Conservation (phyloP, 805 yeast genomes). For the Henningerozyma blattae region DNA sequence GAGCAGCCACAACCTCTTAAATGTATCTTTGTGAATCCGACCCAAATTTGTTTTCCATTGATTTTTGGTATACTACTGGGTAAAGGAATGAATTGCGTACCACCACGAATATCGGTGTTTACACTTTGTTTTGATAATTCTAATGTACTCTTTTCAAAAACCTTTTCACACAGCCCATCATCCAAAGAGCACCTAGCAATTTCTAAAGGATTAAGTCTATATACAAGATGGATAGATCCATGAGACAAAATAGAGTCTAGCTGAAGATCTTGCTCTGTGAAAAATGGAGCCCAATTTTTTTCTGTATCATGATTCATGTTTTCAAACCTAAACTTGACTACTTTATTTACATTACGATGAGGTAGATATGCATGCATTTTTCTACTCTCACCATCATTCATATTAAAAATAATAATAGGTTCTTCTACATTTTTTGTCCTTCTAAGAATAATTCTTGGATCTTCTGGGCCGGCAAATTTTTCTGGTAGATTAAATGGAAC, state of each 20-base stretch:
- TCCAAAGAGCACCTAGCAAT: slow-evolving; percentile 7
- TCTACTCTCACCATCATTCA: slow-evolving; percentile 4
- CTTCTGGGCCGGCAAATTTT: slow-evolving; percentile 9
- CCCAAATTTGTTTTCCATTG: slow-evolving; percentile 5
- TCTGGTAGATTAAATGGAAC: slow-evolving; percentile 5
- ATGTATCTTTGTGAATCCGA: slow-evolving; percentile 7
- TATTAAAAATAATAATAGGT: slow-evolving; percentile 6
- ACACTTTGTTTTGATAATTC: slow-evolving; percentile 1
- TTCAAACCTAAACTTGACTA: slow-evolving; percentile 1
- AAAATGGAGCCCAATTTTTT: slow-evolving; percentile 12
- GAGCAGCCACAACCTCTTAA: slow-evolving; percentile 6
- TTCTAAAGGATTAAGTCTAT: slow-evolving; percentile 6
- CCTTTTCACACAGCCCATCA: slow-evolving; percentile 7
- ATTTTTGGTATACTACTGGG: slow-evolving; percentile 4
- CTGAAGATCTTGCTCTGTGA: background rate
- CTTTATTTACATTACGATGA: slow-evolving; percentile 1
- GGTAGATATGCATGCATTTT: slow-evolving; percentile 5
- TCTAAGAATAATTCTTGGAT: slow-evolving; percentile 5
- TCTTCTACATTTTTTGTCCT: slow-evolving; percentile 1
- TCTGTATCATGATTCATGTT: background rate
- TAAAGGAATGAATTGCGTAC: slow-evolving; percentile 6
- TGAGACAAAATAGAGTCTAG: slow-evolving; percentile 6
- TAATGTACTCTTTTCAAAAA: slow-evolving; percentile 3
- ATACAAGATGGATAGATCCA: slow-evolving; percentile 7
- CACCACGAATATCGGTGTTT: slow-evolving; percentile 6